Evolutionary conservation across 2,329 filamentous ascomycete species (phyloP).

Genomic region (Pseudocercospora ulei): DNA sequence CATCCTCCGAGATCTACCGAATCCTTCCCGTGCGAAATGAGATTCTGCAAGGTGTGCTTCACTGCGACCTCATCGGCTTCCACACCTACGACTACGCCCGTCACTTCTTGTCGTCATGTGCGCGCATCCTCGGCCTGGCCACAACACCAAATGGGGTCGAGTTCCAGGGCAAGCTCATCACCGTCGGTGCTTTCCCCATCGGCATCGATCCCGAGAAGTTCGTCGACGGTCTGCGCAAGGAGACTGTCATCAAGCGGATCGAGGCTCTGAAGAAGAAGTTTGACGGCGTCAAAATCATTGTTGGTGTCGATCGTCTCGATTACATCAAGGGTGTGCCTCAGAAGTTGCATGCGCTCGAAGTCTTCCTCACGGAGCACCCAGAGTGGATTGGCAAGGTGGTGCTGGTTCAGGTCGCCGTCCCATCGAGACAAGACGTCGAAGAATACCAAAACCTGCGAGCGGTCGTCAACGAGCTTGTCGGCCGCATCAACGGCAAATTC

Average conservation of each 20-base stretch:
- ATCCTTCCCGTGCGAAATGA: conserved; percentile 88
- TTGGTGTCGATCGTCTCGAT: conserved; percentile 90
- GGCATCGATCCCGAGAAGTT: conserved; percentile 98
- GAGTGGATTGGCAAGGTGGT: conserved; percentile 98
- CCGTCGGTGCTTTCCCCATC: conserved; percentile 91
- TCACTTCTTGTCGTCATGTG: conserved; percentile 92
- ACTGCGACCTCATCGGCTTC: conserved; percentile 93
- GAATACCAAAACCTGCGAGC: conserved; percentile 95
- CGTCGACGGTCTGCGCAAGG: conserved; percentile 73
- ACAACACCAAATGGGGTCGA: conserved; percentile 92
- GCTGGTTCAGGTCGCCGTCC: conserved; percentile 89
- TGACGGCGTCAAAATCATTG: conserved; percentile 89
- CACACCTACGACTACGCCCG: conserved; percentile 99
- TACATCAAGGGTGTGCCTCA: conserved; percentile 99
- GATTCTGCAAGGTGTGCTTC: conserved; percentile 74
- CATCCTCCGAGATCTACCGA: conserved; percentile 91
- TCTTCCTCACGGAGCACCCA: conserved; percentile 91
- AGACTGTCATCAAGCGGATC: conserved; percentile 80
- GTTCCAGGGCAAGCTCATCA: conserved; percentile 77
- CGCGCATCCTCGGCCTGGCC: conserved; percentile 68
- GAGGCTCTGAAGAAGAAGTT: conserved; percentile 79
- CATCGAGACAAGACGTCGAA: conserved; percentile 88
- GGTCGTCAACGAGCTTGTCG: conserved; percentile 92
- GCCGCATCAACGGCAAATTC: conserved; percentile 93
- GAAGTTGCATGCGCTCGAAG: conserved; percentile 90